Conservation (phyloP, 306 rosid genomes). For the Urtica urens region DNA sequence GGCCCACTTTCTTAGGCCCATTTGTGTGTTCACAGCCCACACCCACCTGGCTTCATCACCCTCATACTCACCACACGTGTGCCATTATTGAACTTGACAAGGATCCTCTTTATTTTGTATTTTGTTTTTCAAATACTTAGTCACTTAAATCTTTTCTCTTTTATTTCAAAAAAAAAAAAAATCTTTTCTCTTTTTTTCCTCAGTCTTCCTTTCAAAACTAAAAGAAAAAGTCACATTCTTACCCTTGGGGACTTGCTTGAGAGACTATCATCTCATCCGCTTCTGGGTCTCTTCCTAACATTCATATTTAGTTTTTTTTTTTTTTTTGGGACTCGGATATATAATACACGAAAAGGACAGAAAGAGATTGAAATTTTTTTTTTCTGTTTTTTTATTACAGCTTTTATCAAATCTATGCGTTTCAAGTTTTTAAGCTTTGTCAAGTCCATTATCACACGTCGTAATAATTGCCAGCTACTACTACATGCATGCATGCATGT, state of each 20-base stretch:
- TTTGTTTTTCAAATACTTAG: background rate
- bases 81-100: slow-evolving; percentile 1
- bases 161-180: background rate
- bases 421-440: background rate
- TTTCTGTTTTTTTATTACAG: background rate
- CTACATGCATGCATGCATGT: too few species aligned
- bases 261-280: too few species aligned
- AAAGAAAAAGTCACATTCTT: too few species aligned
- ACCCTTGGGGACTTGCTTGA: too few species aligned
- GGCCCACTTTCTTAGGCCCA: slow-evolving; percentile 12
- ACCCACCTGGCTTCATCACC: slow-evolving; percentile 6
- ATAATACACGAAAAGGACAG: background rate
- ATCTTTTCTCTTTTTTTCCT: background rate
- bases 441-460: background rate
- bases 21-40: background rate
- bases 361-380: background rate
- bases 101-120: background rate
- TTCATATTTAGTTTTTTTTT: too few species aligned
- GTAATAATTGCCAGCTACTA: background rate
- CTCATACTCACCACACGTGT: slow-evolving; percentile 24
- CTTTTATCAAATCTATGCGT: background rate
- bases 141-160: background rate
- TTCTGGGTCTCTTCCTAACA: too few species aligned
- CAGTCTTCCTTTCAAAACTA: too few species aligned
- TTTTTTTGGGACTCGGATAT: too few species aligned